Evolutionary conservation across 2,329 filamentous ascomycete genomes (phyloP).

Genomic region (Ceratocystis huliohia): DNA sequence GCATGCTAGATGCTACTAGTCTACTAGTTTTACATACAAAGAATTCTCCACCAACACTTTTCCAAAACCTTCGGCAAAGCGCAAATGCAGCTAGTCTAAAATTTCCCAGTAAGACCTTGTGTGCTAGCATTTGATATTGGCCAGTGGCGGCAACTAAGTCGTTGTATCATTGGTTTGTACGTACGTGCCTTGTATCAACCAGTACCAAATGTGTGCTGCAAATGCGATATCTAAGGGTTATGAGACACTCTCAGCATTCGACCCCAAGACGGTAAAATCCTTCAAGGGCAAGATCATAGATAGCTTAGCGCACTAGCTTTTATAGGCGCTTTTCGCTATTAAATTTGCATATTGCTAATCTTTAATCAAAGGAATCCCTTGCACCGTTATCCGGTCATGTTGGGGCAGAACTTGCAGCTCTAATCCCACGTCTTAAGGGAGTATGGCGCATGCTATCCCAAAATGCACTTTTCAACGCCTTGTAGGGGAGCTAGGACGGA

Average conservation of each 20-base stretch:
- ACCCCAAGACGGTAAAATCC: background rate
- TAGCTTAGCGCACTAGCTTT: background rate
- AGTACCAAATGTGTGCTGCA: no score
- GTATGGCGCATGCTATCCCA: background rate
- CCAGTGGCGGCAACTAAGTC: background rate
- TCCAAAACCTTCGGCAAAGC: no score
- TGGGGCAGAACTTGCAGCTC: background rate
- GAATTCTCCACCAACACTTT: no score
- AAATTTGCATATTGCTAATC: background rate
- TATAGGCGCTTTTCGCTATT: background rate
- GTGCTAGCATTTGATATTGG: background rate
- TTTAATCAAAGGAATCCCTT: background rate
- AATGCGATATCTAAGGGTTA: background rate
- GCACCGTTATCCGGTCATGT: background rate
- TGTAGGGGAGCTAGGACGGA: background rate
- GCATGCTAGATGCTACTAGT: no score
- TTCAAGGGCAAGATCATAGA: background rate
- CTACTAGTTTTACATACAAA: no score
- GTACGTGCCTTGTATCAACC: no score
- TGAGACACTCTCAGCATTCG: background rate
- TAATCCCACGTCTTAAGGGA: background rate
- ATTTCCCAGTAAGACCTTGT: no score
- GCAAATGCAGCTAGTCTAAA: no score
- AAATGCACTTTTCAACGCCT: background rate
- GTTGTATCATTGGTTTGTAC: no score